Base-by-base conservation (phyloP, 371 early-diverging fungal genomes). In the Mucor circinelloides region DNA sequence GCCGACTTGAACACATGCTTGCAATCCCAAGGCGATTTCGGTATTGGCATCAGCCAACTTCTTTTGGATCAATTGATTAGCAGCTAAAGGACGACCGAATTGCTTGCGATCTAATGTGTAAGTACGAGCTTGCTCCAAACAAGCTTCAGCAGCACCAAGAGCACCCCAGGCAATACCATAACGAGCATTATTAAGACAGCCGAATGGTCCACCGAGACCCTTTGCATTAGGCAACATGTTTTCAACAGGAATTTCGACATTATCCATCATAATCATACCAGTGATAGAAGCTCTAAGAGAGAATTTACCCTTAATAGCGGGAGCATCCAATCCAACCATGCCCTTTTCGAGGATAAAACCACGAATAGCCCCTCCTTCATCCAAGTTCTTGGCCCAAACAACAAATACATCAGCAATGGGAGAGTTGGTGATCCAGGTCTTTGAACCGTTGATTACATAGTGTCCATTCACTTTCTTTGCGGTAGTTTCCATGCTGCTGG, bases 341-440 rank as follows among this genome's bases (percentile, higher is more conserved):
- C 88, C 91, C 80, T 93, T 92, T 75, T 98, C 99, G 34, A 98
- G 80, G 19, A 98, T 89, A 66, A 97, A 99, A 2, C 99, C 99
- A 68, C 95, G 90, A 75, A 99, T 97, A 70, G 89, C 86, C 50
- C 90, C 90, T 70, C 90, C 93, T 66, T 95, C 94, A 19, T 88
- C 88, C 40, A 72, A 65, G 52, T 89, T 88, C 86, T 96, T 97
- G 44, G 97, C 99, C 99, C 99, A 99, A n/a, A 98, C 87, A 23
- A 99, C 85, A 83, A 96, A 94, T n/a, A 98, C 93, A 65, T 98
- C 98, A 52, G 99, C 99, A 63, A 98, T 92, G 23, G 99, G 99
- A 38, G 97, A 94, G 87, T 97, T 97, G 67, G 99, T 96, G 79
- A 99, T 99, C 99, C 99, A 99, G 38, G 96, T 97, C 87, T 99